phyloP scores from a whole-genome alignment of 805 yeast species.

The Sugiyamaella mastotermitis region DNA sequence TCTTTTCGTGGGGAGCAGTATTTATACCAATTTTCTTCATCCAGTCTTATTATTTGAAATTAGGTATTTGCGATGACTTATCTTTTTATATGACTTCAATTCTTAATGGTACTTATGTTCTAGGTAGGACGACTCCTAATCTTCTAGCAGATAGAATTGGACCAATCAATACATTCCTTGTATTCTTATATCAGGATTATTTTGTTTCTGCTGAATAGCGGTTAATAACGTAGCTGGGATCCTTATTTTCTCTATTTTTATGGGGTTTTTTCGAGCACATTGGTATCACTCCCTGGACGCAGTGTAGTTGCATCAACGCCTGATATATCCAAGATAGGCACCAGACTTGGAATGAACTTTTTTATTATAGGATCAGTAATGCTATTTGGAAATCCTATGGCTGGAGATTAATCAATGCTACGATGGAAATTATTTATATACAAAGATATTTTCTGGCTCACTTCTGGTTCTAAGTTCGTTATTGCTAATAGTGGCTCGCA shows the following conservation, averaged over 20 bases:
- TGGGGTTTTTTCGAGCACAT: slow-evolving; percentile 27
- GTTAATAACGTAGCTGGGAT: slow-evolving; percentile 22
- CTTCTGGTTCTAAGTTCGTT: too few species aligned
- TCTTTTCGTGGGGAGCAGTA: slow-evolving; percentile 34
- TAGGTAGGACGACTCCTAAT: slow-evolving; percentile 46
- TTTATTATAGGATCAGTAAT: too few species aligned
- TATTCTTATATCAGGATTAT: slow-evolving; percentile 18
- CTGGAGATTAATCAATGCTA: too few species aligned
- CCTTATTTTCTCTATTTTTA: slow-evolving; percentile 23
- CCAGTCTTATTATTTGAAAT: slow-evolving; percentile 24
- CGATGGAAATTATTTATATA: too few species aligned
- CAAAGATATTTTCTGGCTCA: too few species aligned
- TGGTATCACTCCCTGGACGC: too few species aligned
- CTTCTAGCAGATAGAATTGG: slow-evolving; percentile 44
- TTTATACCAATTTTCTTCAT: slow-evolving; percentile 28
- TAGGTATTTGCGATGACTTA: slow-evolving; percentile 16
- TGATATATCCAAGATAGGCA: too few species aligned
- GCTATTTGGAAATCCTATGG: too few species aligned
- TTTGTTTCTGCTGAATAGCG: slow-evolving; percentile 15
- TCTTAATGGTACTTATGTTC: slow-evolving; percentile 30
- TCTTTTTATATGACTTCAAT: slow-evolving; percentile 26
- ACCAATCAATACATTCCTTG: slow-evolving; percentile 32
- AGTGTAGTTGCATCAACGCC: too few species aligned
- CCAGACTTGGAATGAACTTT: too few species aligned
- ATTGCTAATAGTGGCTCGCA: too few species aligned